A percentile compares a stretch with the other conserved stretches of the same genome.
Conservation (phyloP, 2,329 filamentous ascomycete genomes). For the Claviceps arundinis region DNA sequence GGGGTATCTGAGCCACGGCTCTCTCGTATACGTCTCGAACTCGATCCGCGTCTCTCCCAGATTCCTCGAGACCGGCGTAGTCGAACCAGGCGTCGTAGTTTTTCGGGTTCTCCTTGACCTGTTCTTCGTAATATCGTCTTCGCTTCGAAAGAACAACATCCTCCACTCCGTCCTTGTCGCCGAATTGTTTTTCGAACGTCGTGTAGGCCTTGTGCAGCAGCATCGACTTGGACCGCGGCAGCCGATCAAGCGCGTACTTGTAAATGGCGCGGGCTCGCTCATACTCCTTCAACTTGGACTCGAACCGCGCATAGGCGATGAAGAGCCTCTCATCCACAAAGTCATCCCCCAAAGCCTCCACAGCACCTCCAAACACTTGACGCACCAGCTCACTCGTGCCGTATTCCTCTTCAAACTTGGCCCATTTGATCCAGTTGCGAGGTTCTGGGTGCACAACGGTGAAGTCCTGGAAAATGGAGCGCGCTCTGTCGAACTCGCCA, state of each 20-base stretch:
- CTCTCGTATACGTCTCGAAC: constrained; percentile 90
- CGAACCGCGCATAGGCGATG: constrained; percentile 88
- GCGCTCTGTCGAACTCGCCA: constrained; percentile 78
- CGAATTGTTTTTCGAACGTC: constrained; percentile 96
- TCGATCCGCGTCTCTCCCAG: constrained; percentile 65
- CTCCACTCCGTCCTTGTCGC: constrained; percentile 83
- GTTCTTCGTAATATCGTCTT: constrained; percentile 84
- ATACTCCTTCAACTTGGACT: constrained; percentile 88
- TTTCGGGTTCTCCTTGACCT: constrained; percentile 83
- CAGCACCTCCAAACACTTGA: constrained; percentile 78
- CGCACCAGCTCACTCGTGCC: constrained; percentile 84
- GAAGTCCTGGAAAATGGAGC: constrained; percentile 80
- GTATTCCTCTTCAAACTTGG: constrained; percentile 90
- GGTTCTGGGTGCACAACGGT: constrained; percentile 89
- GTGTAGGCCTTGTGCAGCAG: constrained; percentile 87
- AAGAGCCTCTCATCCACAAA: constrained; percentile 95
- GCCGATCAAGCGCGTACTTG: constrained; percentile 86
- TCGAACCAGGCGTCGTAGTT: constrained; percentile 98
- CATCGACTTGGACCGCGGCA: constrained; percentile 77
- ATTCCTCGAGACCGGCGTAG: constrained; percentile 81
- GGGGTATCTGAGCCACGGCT: constrained; percentile 88
- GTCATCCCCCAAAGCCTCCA: constrained; percentile 83
- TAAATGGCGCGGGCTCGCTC: constrained; percentile 90
- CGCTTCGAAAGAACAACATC: constrained; percentile 93
- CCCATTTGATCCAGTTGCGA: constrained; percentile 98